A percentile compares a stretch with the other conserved stretches of the same genome.
Evolutionary conservation across 345 rosid species (phyloP).

Genomic region (Triadica sebifera): DNA sequence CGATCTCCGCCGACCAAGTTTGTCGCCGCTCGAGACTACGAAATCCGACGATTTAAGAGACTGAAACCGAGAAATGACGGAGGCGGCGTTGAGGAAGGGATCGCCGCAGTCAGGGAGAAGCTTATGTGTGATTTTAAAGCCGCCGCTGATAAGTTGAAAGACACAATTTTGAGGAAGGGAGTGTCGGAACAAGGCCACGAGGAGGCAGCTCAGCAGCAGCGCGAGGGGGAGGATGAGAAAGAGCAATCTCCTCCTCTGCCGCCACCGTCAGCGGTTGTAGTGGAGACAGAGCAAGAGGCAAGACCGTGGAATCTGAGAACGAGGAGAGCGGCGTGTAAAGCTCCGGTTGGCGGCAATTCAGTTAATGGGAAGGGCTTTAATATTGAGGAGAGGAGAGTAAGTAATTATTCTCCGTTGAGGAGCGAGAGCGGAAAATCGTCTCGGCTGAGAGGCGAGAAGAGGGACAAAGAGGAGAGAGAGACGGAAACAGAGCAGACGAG

Average conservation of each 20-base stretch:
- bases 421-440: constrained; percentile 27
- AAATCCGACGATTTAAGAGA: constrained; percentile 8
- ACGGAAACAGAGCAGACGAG: constrained; percentile 32
- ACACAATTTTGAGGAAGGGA: constrained; percentile 25
- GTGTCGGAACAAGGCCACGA: constrained; percentile 13
- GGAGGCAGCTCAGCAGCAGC: neutral
- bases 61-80: constrained; percentile 11
- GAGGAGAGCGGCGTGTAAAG: constrained; percentile 59
- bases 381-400: constrained; percentile 30
- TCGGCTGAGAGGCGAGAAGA: constrained; percentile 26
- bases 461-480: constrained; percentile 21
- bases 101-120: constrained; percentile 48
- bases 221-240: constrained; percentile 13
- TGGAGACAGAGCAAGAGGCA: constrained; percentile 7
- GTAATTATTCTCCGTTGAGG: constrained; percentile 35
- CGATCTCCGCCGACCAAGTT: constrained; percentile 38
- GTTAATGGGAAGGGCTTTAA: constrained; percentile 19
- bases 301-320: constrained; percentile 82
- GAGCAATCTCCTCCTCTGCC: neutral
- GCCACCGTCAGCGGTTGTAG: neutral
- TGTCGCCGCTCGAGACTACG: constrained; percentile 4
- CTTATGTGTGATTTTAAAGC: constrained; percentile 43
- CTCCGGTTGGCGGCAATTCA: constrained; percentile 29
- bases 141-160: constrained; percentile 37
- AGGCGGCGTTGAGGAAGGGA: constrained; percentile 50